Conservation (phyloP, 1,139 yeast species). For the Diutina ranongensis region DNA sequence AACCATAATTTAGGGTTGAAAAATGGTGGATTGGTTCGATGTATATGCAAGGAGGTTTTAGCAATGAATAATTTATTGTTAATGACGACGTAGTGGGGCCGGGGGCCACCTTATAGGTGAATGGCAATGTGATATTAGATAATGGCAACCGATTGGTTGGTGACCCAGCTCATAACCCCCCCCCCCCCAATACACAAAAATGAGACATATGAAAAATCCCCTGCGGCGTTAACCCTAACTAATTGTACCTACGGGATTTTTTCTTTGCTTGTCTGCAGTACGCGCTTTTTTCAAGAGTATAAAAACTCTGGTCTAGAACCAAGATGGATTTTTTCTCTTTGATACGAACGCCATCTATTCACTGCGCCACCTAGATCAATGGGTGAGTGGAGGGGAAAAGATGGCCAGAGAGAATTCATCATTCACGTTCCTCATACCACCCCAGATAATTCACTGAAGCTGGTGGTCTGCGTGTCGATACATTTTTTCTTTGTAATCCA, state of each 20-base stretch:
- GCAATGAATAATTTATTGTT: too few relatives aligned
- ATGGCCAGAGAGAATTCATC: conserved; percentile 24
- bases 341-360: conserved; percentile 51
- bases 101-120: too few relatives aligned
- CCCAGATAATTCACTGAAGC: neutral
- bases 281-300: neutral
- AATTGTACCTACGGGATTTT: neutral
- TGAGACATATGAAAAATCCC: too few relatives aligned
- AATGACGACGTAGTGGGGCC: too few relatives aligned
- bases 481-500: neutral
- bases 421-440: conserved; percentile 29
- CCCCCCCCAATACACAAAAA: too few relatives aligned
- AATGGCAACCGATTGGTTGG: too few relatives aligned
- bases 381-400: conserved; percentile 42
- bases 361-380: conserved; percentile 40
- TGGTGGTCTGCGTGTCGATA: conserved; percentile 4
- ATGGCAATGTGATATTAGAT: too few relatives aligned
- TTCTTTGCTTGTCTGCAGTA: neutral
- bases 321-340: conserved; percentile 15
- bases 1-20: too few relatives aligned
- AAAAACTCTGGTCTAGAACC: neutral
- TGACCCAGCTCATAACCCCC: too few relatives aligned
- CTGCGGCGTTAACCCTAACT: neutral
- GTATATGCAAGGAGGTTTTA: too few relatives aligned
- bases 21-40: too few relatives aligned